phyloP scores from a whole-genome alignment of 2,329 filamentous ascomycete genomes.

The Ophiocordyceps camponoti-saundersi region DNA sequence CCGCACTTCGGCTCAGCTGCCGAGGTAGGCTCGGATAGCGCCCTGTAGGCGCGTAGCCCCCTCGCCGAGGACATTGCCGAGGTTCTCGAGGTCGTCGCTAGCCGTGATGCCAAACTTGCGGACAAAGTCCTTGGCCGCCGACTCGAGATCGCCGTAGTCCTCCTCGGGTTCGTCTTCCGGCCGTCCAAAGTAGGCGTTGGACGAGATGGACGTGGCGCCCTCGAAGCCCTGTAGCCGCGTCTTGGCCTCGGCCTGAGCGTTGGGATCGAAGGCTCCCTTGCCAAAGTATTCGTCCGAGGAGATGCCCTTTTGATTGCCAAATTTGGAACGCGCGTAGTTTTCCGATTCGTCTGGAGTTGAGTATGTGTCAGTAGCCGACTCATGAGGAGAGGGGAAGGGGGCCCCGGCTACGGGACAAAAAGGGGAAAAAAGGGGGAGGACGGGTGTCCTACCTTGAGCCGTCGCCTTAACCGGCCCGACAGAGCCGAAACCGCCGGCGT shows the following conservation, averaged over 20 bases:
- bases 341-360: conserved; percentile 48
- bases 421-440: not conserved
- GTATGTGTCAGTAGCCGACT: not conserved
- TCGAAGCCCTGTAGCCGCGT: conserved; percentile 52
- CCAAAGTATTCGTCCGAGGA: conserved; percentile 98
- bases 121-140: conserved; percentile 90
- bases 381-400: not conserved
- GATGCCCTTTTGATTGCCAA: conserved; percentile 85
- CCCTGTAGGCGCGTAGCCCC: conserved; percentile 74
- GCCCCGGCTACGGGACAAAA: no score
- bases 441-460: conserved; percentile 38
- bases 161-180: conserved; percentile 67
- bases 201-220: conserved; percentile 51
- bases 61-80: conserved; percentile 69
- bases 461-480: conserved; percentile 58
- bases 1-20: conserved; percentile 27
- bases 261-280: conserved; percentile 70
- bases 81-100: conserved; percentile 86
- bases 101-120: conserved; percentile 90
- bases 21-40: conserved; percentile 46
- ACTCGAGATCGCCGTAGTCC: conserved; percentile 81
- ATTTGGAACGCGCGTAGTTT: conserved; percentile 72
- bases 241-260: conserved; percentile 72
- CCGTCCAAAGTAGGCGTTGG: conserved; percentile 92
- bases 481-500: conserved; percentile 74